Base-by-base conservation (phyloP, 2,329 filamentous ascomycete genomes). In the Eutypa lata region DNA sequence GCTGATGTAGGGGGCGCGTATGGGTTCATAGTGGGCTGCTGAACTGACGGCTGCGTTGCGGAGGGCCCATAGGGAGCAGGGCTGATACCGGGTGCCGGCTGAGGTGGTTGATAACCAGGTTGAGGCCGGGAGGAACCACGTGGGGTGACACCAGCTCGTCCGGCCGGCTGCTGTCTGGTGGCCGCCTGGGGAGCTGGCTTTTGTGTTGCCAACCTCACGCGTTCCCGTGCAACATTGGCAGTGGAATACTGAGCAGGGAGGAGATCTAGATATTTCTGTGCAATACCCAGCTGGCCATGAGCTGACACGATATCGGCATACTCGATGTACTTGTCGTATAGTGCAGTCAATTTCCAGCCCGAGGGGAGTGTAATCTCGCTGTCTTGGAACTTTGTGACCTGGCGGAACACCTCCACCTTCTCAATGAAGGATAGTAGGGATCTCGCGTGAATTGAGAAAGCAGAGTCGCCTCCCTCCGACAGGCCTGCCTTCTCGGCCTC, bases 251-350 rank as follows among this genome's bases (percentile, higher is more conserved):
- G 85, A 40, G 80, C 76, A 16, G 94, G 94, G 45, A 99, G 80
- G 50, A 99, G 83, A 65, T 92, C 84, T 40, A 99, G 83, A 66
- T 99, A 99, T 70, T 89, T 92, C 72, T 96, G 89, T 5, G 94
- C 95, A 61, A 91, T 84, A 31, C 85, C 80, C 50, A 99, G 76
- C 63, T 95, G 90, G 13, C 95, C 94, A 66, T 97, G 90, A 7
- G 90, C 86, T 46, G 94, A 91, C 53, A 95, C 85, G 60, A 99
- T 92, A 68, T 99, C 93, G 14, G 94, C 93, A 69, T 97, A 99
- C 73, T 99, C 94, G 26, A 89, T 87, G 68, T 99, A 99, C 73
- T 96, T 96, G 69, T 91, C 87, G 71, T 99, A 99, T 50, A 99
- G 77, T 2, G 87, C 80, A 37, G 86, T 82, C 54, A 99, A 84